Evolutionary conservation across 2,329 filamentous ascomycete genomes (phyloP), one percentile per base, ranked within the genome.

Genomic region (Colletotrichum tofieldiae): DNA sequence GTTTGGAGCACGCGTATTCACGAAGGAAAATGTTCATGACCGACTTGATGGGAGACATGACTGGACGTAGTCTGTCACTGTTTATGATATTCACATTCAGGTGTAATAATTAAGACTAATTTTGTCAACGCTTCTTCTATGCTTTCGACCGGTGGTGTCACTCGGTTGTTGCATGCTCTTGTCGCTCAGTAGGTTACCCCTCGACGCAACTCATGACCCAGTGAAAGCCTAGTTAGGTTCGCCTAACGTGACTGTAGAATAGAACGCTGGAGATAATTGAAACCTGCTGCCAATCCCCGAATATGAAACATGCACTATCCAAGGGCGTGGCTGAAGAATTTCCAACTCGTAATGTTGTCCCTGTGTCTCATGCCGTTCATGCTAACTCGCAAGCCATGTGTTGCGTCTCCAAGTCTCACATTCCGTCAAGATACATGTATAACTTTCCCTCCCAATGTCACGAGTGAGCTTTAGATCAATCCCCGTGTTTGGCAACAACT

Each of bases 31-130:
- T 29, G 67, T 56, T 71, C 67, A 71, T 56, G 71, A 71, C 41
- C 52, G 43, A 20, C 55, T 65, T 45, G 32, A 39, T 61, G 43
- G 52, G 26, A 55, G 41, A 45, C 41, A 54, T 5, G 18, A 16
- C 45, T 37, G 16, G 16, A 12, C 32, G 9, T 18, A 37, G 26
- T 14, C 32, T 29, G 39, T 51, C 23, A 14, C n/a, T 61, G 52
- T 58, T 18, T 61, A 73, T 41, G 47, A 65, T 66, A 62, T 66
- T 73, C 61, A 43, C 39, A 41, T 65, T 65, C 66, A 56, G 39
- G 51, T 71, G 67, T 71, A 73, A 73, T 71, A 62, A 71, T 71
- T 71, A 58, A 71, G 55, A 61, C 16, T 71, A 66, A 71, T 71
- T 62, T 8, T 37, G 32, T 51, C 32, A 23, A 32, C 23, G 9